Conservation (phyloP, 176 grass and related monocot genomes). For the Musa beccarii region DNA sequence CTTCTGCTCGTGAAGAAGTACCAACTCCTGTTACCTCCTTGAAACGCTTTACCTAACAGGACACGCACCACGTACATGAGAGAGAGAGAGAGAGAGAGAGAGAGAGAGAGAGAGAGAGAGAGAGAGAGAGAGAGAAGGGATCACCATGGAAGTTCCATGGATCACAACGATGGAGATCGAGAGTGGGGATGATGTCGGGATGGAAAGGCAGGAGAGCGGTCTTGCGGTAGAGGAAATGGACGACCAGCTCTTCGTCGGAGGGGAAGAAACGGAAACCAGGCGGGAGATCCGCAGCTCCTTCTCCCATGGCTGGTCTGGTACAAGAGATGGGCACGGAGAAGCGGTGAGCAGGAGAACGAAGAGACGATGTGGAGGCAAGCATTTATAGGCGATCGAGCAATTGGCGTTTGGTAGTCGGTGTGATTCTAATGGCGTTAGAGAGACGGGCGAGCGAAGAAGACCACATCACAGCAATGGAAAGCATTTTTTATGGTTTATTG, state of each 20-base stretch:
- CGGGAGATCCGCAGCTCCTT: conserved; percentile 44
- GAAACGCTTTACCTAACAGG: conserved; percentile 62
- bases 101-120: neutral
- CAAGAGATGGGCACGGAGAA: no score
- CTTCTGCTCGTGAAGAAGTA: conserved; percentile 68
- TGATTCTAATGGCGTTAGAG: conserved; percentile 25
- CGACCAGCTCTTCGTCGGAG: conserved; percentile 67
- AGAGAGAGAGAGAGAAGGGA: neutral
- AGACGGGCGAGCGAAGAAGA: neutral
- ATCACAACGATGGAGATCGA: conserved; percentile 47
- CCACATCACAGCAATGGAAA: neutral
- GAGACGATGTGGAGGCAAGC: no score
- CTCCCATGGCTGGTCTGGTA: neutral
- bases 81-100: neutral
- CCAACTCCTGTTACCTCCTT: conserved; percentile 41
- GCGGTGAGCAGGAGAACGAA: no score
- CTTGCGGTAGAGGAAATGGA: conserved; percentile 77
- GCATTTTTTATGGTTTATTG: neutral
- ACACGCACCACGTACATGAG: neutral
- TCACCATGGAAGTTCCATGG: conserved; percentile 82
- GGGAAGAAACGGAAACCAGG: conserved; percentile 93
- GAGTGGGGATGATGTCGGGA: conserved; percentile 58
- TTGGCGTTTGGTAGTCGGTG: neutral
- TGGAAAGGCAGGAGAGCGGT: conserved; percentile 48
- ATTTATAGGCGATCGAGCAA: no score